Conservation (phyloP, 352 stramenopile species). For the Halophytophthora polymorphica region DNA sequence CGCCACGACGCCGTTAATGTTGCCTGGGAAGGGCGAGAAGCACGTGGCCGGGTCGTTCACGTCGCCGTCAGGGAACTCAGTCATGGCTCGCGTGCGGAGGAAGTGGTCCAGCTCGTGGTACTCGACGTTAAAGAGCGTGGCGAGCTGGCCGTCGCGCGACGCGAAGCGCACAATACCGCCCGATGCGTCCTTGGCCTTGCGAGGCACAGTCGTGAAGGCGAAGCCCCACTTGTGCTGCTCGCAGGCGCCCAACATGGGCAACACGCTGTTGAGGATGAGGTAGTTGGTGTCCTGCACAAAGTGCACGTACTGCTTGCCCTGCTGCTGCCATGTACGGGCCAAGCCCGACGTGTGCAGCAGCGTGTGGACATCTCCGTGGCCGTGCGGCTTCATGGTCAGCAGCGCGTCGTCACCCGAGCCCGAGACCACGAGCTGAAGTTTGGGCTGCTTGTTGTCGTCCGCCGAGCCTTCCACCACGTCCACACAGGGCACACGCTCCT, state of each 20-base stretch:
- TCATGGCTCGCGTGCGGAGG: constrained; percentile 38
- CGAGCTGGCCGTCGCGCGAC: constrained; percentile 18
- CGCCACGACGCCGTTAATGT: constrained; percentile 71
- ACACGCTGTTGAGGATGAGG: constrained; percentile 92
- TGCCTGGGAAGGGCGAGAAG: constrained; percentile 64
- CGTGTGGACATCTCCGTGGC: constrained; percentile 97
- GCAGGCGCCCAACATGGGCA: constrained; percentile 88
- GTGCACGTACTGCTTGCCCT: constrained; percentile 92
- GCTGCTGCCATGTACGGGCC: constrained; percentile 59
- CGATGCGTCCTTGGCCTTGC: constrained; percentile 92
- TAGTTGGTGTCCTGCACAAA: constrained; percentile 96
- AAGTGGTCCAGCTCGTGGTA: constrained; percentile 77
- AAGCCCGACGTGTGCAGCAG: constrained; percentile 84
- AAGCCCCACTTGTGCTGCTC: constrained; percentile 86
- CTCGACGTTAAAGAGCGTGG: constrained; percentile 67
- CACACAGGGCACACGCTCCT: constrained; percentile 95
- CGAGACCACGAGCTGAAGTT: constrained; percentile 71
- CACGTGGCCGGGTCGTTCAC: constrained; percentile 52
- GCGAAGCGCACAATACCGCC: constrained; percentile 61
- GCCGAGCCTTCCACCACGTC: constrained; percentile 31
- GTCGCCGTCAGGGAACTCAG: constrained; percentile 52
- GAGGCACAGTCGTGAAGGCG: constrained; percentile 91
- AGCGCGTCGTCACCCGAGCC: constrained; percentile 19
- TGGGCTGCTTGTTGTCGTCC: constrained; percentile 38
- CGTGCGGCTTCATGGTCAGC: constrained; percentile 95